Evolutionary conservation across 2,329 filamentous ascomycete species (phyloP).

Genomic region (Colletotrichum sp.): DNA sequence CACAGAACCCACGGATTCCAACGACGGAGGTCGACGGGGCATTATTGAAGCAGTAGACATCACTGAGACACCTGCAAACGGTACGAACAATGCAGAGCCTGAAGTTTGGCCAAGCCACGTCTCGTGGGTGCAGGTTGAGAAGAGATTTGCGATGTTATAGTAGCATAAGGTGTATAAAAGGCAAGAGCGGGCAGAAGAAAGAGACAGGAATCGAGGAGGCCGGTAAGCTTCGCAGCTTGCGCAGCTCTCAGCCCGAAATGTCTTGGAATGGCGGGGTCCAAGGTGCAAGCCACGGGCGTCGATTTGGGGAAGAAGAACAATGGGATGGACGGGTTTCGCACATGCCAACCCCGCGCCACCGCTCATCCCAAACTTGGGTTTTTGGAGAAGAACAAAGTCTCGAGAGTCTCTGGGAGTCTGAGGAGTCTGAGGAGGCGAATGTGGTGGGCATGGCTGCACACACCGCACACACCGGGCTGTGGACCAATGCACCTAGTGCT

Average conservation of each 20-base stretch:
- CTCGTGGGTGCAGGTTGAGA: background rate
- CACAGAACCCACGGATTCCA: constrained; percentile 12
- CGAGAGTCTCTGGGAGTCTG: background rate
- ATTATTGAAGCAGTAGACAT: background rate
- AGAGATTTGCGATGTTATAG: background rate
- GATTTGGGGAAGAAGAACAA: constrained; percentile 6
- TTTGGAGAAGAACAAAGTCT: constrained; percentile 1
- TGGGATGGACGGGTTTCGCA: background rate
- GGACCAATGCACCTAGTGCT: constrained; percentile 14
- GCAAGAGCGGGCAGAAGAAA: background rate
- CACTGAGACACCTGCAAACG: background rate
- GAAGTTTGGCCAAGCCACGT: background rate
- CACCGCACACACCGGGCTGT: background rate
- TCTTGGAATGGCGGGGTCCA: background rate
- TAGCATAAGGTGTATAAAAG: background rate
- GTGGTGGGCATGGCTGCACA: background rate
- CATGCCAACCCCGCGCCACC: constrained; percentile 4
- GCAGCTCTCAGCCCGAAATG: background rate
- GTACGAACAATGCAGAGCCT: background rate
- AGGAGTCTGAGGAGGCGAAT: background rate
- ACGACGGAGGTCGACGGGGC: constrained; percentile 7
- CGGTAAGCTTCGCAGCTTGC: background rate
- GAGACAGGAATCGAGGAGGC: constrained; percentile 5
- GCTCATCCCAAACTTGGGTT: background rate
- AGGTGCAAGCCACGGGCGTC: constrained; percentile 6